phyloP scores from a whole-genome alignment of 495 filamentous ascomycete genomes.

The Talaromyces adpressus region DNA sequence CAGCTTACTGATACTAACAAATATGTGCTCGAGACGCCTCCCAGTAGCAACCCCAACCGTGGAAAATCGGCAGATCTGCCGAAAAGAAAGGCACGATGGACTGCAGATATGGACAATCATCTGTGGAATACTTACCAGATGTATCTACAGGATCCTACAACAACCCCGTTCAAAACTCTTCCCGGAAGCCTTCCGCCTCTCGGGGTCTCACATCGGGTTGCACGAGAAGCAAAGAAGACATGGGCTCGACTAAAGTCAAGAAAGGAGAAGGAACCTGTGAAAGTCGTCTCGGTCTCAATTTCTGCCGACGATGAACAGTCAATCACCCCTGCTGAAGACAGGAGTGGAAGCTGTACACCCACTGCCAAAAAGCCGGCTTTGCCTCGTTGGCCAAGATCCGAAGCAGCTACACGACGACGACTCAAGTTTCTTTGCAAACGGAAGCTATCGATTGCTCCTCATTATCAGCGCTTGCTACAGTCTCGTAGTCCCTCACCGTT shows the following conservation, averaged over 20 bases:
- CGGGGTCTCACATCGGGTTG: conserved; percentile 83
- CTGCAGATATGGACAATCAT: conserved; percentile 83
- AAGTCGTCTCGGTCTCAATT: not conserved
- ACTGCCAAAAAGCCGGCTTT: conserved; percentile 20
- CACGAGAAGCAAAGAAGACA: conserved; percentile 72
- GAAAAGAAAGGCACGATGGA: conserved; percentile 51
- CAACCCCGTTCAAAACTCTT: conserved; percentile 88
- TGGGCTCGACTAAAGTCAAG: conserved; percentile 46
- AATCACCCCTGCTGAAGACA: conserved; percentile 27
- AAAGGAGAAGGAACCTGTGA: not conserved
- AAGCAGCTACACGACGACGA: conserved; percentile 69
- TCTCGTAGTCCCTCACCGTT: conserved; percentile 71
- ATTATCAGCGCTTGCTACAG: conserved; percentile 64
- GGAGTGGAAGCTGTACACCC: conserved; percentile 64
- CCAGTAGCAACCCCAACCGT: conserved; percentile 16
- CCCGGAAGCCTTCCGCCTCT: conserved; percentile 81
- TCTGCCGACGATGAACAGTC: not conserved
- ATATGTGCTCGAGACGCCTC: conserved; percentile 26
- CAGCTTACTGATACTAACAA: conserved; percentile 32
- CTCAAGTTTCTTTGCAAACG: conserved; percentile 77
- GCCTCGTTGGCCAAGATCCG: conserved; percentile 71
- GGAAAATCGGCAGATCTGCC: conserved; percentile 5
- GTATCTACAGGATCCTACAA: conserved; percentile 85
- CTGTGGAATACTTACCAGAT: conserved; percentile 85
- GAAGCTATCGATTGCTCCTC: conserved; percentile 60